phyloP scores from a whole-genome alignment of 176 grass and related monocot genomes.

The bread wheat (Triticum aestivum) region IWGSC_CS_RefSeq_v2.1 NC_057800.1:107760865-107761364 shows the following conservation, averaged over 20 bases:
- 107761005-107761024: neutral
- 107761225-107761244: slow-evolving; percentile 63
- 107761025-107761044: neutral
- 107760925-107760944: slow-evolving; percentile 4
- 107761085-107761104: slow-evolving; percentile 64
- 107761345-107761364: slow-evolving; percentile 51
- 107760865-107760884: slow-evolving; percentile 41
- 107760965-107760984: neutral
- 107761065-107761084: slow-evolving; percentile 41
- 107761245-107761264: slow-evolving; percentile 69
- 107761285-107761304: slow-evolving; percentile 94
- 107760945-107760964: neutral
- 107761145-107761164: slow-evolving; percentile 78
- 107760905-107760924: neutral
- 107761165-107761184: slow-evolving; percentile 89
- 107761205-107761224: slow-evolving; percentile 78
- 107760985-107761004: neutral
- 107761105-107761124: slow-evolving; percentile 90
- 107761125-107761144: slow-evolving; percentile 92
- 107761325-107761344: slow-evolving; percentile 86
- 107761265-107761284: slow-evolving; percentile 89
- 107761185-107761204: slow-evolving; percentile 95
- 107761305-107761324: slow-evolving; percentile 91
- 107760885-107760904: neutral
- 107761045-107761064: neutral